Base-by-base conservation (phyloP, 768 basidiomycete genomes). In the Suillus luteus region DNA sequence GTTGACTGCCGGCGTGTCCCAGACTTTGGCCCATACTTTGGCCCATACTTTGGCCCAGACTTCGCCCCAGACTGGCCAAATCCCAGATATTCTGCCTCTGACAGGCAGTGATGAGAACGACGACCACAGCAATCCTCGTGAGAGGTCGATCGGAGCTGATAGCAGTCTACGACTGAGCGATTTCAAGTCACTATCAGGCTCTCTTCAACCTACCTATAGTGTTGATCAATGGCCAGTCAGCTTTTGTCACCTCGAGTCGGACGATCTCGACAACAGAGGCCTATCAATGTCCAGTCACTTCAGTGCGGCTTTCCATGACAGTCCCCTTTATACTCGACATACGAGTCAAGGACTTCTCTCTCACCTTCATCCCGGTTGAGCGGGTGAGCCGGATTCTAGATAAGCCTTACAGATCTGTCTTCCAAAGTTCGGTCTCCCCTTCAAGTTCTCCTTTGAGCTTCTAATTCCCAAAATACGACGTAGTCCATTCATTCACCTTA, bases 331-430 rank as follows among this genome's bases (percentile, higher is more conserved):
- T 58, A 58, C 40, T 19, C 17, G 40, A 27, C 15, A 38, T 38
- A 12, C 55, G 55, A 27, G 22, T 58, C 57, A 58, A 40, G 37
- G 55, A 57, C 55, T 44, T 48, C n/a, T 49, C 51, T 63, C 62
- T 46, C 46, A 61, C 62, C 62, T 61, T 63, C 59, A 63, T 63
- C 59, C 44, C 59, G 59, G 59, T 27, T 43, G 24, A 59, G 31
- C 10, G 54, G 14, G 24, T 12, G 40, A 61, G 7, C 31, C 59
- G 62, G 40, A 46, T 59, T n/a, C 57, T 59, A 58, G 57, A 41
- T 58, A 58, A 58, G 24, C 57, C 57, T 41, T 27, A 27, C 17
- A 41, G 57, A 58, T 58, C 57, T 27, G 17, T 12, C 40, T 58
- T 43, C 33, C 44, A 31, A 6, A 48, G 46, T 17, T 27, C 24